Percentiles rank a stretch among this genome's conserved stretches.
These are phyloP conservation scores for Zizania palustris DNA, from an alignment of 202 grass and related monocot species.

Conservation along the genomic window DNA sequence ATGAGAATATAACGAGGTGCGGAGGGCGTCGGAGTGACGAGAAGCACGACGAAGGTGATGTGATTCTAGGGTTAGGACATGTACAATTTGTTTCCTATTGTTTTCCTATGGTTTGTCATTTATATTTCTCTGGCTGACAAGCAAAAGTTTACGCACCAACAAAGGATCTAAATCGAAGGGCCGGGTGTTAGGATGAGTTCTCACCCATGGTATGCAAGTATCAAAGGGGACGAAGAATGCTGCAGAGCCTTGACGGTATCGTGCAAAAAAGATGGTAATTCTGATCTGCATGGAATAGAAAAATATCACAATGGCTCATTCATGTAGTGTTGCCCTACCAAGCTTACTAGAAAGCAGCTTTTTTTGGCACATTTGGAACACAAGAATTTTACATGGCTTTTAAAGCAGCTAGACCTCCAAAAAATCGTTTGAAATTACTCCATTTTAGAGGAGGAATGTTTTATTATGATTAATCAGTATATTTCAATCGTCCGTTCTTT, in stretches of 20 bases:
- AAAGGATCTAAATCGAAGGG: slow-evolving; percentile 46
- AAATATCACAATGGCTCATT: neutral
- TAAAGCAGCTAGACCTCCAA: too few species aligned
- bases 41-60: too few species aligned
- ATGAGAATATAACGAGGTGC: too few species aligned
- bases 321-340: neutral
- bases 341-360: neutral
- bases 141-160: slow-evolving; percentile 22
- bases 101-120: slow-evolving; percentile 1
- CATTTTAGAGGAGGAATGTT: too few species aligned
- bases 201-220: slow-evolving; percentile 3
- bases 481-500: neutral
- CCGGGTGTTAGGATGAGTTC: neutral
- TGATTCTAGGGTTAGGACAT: too few species aligned
- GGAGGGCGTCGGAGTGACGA: too few species aligned
- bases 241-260: neutral
- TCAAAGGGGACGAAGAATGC: slow-evolving; percentile 6
- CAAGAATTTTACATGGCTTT: too few species aligned
- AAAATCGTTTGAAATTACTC: too few species aligned
- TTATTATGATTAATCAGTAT: too few species aligned
- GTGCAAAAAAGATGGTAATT: neutral
- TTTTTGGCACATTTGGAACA: neutral
- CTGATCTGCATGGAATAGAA: slow-evolving; percentile 4
- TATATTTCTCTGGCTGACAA: slow-evolving; percentile 14
- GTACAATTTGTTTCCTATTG: neutral